A percentile compares a stretch with the other conserved stretches of the same genome.
Evolutionary conservation across 495 filamentous ascomycete species (phyloP).

Genomic region (Friedmanniomyces endolithicus): DNA sequence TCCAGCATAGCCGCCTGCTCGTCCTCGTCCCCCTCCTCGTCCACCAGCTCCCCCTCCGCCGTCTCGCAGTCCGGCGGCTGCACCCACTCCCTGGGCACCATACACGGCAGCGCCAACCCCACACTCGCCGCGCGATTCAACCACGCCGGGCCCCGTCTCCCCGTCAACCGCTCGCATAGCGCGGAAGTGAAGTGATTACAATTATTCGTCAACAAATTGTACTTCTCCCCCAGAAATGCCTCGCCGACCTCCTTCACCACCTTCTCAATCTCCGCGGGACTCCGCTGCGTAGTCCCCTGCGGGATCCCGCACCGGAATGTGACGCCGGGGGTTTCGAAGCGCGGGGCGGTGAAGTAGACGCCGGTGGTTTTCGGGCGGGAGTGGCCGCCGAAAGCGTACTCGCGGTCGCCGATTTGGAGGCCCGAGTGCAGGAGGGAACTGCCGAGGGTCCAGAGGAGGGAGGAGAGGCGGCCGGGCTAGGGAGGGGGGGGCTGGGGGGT

Average conservation of each 20-base stretch:
- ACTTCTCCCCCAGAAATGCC: slow-evolving; percentile 54
- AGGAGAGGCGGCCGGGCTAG: slow-evolving; percentile 54
- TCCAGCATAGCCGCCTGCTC: slow-evolving; percentile 43
- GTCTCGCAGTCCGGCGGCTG: slow-evolving; percentile 60
- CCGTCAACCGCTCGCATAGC: slow-evolving; percentile 53
- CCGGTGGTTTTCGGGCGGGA: slow-evolving; percentile 52
- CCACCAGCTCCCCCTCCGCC: slow-evolving; percentile 53
- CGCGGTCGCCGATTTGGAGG: slow-evolving; percentile 59
- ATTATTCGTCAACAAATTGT: slow-evolving; percentile 66
- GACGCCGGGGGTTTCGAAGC: slow-evolving; percentile 55
- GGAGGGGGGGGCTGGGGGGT: not conserved
- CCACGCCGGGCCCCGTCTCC: slow-evolving; percentile 51
- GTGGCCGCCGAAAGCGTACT: slow-evolving; percentile 79
- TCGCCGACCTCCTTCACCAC: slow-evolving; percentile 53
- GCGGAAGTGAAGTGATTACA: slow-evolving; percentile 73
- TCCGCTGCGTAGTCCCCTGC: slow-evolving; percentile 56
- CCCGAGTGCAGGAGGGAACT: slow-evolving; percentile 64
- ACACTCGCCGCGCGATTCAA: slow-evolving; percentile 70
- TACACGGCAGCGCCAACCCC: slow-evolving; percentile 61
- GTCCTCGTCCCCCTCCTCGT: slow-evolving; percentile 36
- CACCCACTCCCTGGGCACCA: slow-evolving; percentile 70
- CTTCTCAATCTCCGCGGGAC: slow-evolving; percentile 50
- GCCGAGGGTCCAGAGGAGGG: slow-evolving; percentile 58
- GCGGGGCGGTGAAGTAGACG: slow-evolving; percentile 64
- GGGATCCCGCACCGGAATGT: slow-evolving; percentile 57